These are phyloP conservation scores for Yamadazyma friedrichii DNA, from an alignment of 1,139 yeast genomes.

Conservation along the genomic window DNA sequence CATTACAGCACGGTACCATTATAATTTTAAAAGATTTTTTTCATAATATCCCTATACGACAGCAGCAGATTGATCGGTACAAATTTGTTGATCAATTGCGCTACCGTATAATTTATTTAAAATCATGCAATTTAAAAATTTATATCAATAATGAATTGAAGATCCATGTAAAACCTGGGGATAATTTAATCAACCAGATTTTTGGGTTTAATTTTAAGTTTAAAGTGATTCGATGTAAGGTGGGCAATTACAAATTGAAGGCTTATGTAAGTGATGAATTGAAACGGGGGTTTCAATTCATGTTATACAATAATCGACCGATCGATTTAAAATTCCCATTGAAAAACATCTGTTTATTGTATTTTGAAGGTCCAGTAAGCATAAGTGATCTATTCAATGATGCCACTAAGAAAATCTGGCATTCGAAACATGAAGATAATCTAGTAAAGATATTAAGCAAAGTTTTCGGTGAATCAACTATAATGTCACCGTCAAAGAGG, in stretches of 20 bases:
- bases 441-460: constrained; percentile 29
- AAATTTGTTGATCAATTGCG: constrained; percentile 32
- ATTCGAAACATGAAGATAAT: constrained; percentile 14
- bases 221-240: constrained; percentile 21
- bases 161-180: neutral
- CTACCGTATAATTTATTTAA: constrained; percentile 5
- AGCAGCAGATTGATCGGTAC: constrained; percentile 23
- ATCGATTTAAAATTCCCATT: constrained; percentile 16
- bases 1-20: constrained; percentile 44
- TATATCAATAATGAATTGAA: constrained; percentile 10
- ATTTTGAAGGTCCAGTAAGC: constrained; percentile 26
- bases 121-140: constrained; percentile 7
- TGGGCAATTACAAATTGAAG: constrained; percentile 22
- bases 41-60: constrained; percentile 58
- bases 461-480: constrained; percentile 23
- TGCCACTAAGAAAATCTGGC: constrained; percentile 32
- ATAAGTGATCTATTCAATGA: constrained; percentile 42
- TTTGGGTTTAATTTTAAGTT: constrained; percentile 11
- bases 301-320: constrained; percentile 46
- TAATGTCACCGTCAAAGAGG: neutral
- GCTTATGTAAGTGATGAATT: constrained; percentile 31
- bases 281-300: constrained; percentile 39
- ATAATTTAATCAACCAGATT: constrained; percentile 8
- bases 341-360: constrained; percentile 23
- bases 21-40: constrained; percentile 51